Percentiles rank a stretch among this genome's conserved stretches.
phyloP scores from a whole-genome alignment of 352 stramenopile genomes.

The Phytopythium oedochilum region DNA sequence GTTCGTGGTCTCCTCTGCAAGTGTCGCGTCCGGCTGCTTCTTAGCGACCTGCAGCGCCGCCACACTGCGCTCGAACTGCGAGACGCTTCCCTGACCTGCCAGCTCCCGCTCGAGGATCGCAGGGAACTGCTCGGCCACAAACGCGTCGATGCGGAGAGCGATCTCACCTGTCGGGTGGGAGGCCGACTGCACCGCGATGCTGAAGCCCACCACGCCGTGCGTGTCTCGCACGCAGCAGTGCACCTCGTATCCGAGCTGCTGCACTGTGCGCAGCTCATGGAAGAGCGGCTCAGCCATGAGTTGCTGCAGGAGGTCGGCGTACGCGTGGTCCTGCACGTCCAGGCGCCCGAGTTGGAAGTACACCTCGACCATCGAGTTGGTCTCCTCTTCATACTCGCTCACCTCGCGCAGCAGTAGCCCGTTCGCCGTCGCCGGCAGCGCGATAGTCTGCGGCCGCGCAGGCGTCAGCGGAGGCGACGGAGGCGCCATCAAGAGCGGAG shows the following conservation, averaged over 20 bases:
- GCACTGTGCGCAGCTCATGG: constrained; percentile 68
- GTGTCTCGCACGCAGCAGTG: constrained; percentile 71
- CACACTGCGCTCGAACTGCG: constrained; percentile 43
- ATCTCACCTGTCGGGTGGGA: constrained; percentile 56
- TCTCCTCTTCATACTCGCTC: constrained; percentile 63
- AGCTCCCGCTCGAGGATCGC: constrained; percentile 14
- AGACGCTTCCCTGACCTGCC: background rate
- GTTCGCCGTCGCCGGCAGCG: constrained; percentile 44
- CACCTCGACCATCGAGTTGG: constrained; percentile 76
- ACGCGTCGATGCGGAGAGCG: constrained; percentile 51
- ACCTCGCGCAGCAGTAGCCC: constrained; percentile 51
- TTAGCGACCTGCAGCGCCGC: constrained; percentile 37
- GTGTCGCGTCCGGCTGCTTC: constrained; percentile 36
- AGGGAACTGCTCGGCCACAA: constrained; percentile 44
- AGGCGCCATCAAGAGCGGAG: background rate
- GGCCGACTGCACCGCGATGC: constrained; percentile 65
- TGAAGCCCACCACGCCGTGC: constrained; percentile 68
- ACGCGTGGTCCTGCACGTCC: constrained; percentile 38
- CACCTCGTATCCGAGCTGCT: constrained; percentile 85
- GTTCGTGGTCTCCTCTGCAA: constrained; percentile 51
- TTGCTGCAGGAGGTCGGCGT: constrained; percentile 66
- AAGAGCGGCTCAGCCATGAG: constrained; percentile 84
- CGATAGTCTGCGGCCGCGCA: constrained; percentile 36
- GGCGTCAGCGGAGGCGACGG: constrained; percentile 19
- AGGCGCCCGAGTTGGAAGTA: constrained; percentile 81